Conservation (phyloP, 192 early-diverging fungal genomes). For the Coemansia sp. region DNA sequence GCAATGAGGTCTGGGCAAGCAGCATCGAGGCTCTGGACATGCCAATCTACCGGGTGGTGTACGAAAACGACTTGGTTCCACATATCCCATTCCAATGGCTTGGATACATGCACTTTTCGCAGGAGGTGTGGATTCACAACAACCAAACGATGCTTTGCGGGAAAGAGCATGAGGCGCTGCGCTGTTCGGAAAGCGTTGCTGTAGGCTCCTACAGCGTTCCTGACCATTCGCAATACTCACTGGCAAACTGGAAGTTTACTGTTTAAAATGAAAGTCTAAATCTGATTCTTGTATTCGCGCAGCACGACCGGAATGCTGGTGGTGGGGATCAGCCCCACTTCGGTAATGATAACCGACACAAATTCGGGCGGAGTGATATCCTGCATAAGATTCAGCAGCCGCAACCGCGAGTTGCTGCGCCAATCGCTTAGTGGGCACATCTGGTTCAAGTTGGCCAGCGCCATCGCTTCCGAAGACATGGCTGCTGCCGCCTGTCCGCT, state of each 20-base stretch:
- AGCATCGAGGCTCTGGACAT: constrained; percentile 24
- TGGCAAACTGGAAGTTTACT: constrained; percentile 28
- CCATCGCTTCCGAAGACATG: constrained; percentile 29
- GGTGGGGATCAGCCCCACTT: constrained; percentile 87
- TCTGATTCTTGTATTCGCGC: constrained; percentile 55
- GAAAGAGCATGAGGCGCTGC: constrained; percentile 17
- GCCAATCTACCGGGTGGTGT: constrained; percentile 36
- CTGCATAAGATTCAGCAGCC: constrained; percentile 86
- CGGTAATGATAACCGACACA: constrained; percentile 86
- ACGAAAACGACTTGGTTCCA: constrained; percentile 48
- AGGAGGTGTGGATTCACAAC: constrained; percentile 51
- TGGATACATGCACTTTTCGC: constrained; percentile 42
- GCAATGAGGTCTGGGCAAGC: constrained; percentile 43
- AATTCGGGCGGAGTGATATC: constrained; percentile 95
- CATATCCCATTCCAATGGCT: constrained; percentile 54
- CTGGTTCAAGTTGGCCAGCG: constrained; percentile 14
- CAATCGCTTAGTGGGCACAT: constrained; percentile 60
- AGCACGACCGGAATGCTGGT: constrained; percentile 79
- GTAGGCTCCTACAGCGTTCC: constrained; percentile 34
- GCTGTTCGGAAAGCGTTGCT: constrained; percentile 28
- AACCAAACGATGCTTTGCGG: constrained; percentile 45
- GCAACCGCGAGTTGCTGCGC: constrained; percentile 73
- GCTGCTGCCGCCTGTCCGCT: constrained; percentile 12
- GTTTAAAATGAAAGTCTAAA: constrained; percentile 4
- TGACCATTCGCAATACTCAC: constrained; percentile 43